phyloP scores from a whole-genome alignment of 2,329 filamentous ascomycete species.

The Aspergillus ochraceus region DNA sequence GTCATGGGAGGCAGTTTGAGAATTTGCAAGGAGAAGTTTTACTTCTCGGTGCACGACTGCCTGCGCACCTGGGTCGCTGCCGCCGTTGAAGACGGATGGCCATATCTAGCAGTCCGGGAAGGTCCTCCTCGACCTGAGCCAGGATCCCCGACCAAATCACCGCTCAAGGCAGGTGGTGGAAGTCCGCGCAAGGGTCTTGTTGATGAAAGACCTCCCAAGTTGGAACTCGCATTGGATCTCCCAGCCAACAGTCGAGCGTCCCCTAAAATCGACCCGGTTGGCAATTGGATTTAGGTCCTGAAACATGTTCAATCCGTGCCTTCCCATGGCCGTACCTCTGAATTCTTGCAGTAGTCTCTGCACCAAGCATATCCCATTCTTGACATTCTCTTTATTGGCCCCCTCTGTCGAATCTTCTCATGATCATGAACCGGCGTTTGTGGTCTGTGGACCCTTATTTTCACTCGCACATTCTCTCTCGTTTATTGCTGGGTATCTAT shows the following conservation, averaged over 20 bases:
- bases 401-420: constrained; percentile 12
- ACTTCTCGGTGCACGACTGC: constrained; percentile 85
- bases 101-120: constrained; percentile 71
- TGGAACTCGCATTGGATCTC: constrained; percentile 52
- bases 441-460: constrained; percentile 10
- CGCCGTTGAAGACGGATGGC: constrained; percentile 84
- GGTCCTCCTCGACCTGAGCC: constrained; percentile 43
- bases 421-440: constrained; percentile 27
- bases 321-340: constrained; percentile 1
- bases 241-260: constrained; percentile 21
- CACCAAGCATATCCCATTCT: neutral
- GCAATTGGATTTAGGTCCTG: constrained; percentile 38
- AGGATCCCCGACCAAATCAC: constrained; percentile 46
- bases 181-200: constrained; percentile 47
- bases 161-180: constrained; percentile 43
- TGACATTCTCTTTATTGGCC: constrained; percentile 9
- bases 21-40: constrained; percentile 97
- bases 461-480: neutral
- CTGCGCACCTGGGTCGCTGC: constrained; percentile 88
- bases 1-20: constrained; percentile 81
- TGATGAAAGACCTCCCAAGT: constrained; percentile 57
- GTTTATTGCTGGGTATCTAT: neutral
- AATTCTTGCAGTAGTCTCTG: constrained; percentile 7
- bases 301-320: constrained; percentile 9
- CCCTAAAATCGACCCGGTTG: constrained; percentile 29